Evolutionary conservation across 2,329 filamentous ascomycete species (phyloP), one percentile per base, ranked within the genome.

Genomic region (Diaporthe citrichinensis): DNA sequence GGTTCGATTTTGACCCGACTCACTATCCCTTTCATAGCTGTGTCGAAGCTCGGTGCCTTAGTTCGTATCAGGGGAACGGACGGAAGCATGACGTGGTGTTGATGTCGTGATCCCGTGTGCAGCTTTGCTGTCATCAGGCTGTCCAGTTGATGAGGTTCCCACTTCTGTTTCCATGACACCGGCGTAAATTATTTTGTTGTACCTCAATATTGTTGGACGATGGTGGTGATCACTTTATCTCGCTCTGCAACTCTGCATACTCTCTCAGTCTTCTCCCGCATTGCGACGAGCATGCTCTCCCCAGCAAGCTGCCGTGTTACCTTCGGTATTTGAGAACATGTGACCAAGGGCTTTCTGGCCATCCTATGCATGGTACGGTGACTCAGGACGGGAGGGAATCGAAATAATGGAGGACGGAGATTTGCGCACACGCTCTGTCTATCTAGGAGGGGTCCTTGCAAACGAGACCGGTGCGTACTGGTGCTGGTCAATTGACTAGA

Each of bases 71-170:
- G n/a, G 41, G 23, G 15, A 71, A 71, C 74, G 58, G 72, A 65
- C 72, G 58, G 65, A 71, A 53, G 65, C 67, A 55, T 71, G 65
- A 74, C 46, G 57, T 61, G 51, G 65, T 74, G 49, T 41, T 36
- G 46, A 76, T 62, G 74, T 62, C 61, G 74, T 74, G 74, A 36
- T 62, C 53, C 74, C 55, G 71, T 61, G 17, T 36, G 55, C 57
- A 53, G 57, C 44, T 28, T 25, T 53, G 49, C 49, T 55, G 58
- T 74, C 46, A 55, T 55, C 4, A 31, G 25, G 51, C 39, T 15
- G 34, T 39, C 39, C 53, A 61, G 20, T 61, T 73, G 46, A 55
- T 25, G 20, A 20, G 34, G 5, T 20, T 31, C 7, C 17, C 58
- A 4, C 4, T 4, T 55, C n/a, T 20, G 49, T 44, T 69, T 67